Evolutionary conservation across 2,329 filamentous ascomycete genomes (phyloP).

Genomic region (Fusarium redolens): DNA sequence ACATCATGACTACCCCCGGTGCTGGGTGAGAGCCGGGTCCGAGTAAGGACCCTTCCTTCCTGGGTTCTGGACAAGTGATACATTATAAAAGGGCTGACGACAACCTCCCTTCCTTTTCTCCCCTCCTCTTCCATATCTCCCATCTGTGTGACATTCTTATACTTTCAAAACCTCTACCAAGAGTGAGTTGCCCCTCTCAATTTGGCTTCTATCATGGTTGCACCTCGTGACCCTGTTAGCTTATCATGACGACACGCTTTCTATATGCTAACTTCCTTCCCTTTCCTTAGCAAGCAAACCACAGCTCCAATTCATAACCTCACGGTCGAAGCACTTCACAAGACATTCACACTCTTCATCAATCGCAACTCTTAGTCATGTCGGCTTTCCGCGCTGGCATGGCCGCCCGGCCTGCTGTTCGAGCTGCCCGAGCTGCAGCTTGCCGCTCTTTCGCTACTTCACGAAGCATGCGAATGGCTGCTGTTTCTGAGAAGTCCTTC

Average conservation of each 20-base stretch:
- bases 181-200: conserved; percentile 21
- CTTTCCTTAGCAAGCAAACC: background rate
- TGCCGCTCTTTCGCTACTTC: conserved; percentile 42
- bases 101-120: background rate
- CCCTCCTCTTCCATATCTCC: background rate
- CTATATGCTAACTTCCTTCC: background rate
- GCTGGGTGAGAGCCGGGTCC: conserved; percentile 13
- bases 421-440: conserved; percentile 26
- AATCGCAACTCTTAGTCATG: conserved; percentile 38
- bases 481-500: conserved; percentile 52
- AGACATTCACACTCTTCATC: background rate
- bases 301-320: background rate
- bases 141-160: background rate
- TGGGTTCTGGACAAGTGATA: conserved; percentile 8
- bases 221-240: background rate
- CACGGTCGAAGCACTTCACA: background rate
- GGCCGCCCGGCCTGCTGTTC: conserved; percentile 37
- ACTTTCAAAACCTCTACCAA: background rate
- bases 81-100: conserved; percentile 26
- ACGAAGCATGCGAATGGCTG: conserved; percentile 42
- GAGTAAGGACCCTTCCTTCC: conserved; percentile 7
- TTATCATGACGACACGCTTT: conserved; percentile 30
- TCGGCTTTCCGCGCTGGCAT: conserved; percentile 47
- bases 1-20: conserved; percentile 26
- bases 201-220: conserved; percentile 5